Conservation (phyloP, 768 basidiomycete genomes). For the Brasilioporus rufonigricans region DNA sequence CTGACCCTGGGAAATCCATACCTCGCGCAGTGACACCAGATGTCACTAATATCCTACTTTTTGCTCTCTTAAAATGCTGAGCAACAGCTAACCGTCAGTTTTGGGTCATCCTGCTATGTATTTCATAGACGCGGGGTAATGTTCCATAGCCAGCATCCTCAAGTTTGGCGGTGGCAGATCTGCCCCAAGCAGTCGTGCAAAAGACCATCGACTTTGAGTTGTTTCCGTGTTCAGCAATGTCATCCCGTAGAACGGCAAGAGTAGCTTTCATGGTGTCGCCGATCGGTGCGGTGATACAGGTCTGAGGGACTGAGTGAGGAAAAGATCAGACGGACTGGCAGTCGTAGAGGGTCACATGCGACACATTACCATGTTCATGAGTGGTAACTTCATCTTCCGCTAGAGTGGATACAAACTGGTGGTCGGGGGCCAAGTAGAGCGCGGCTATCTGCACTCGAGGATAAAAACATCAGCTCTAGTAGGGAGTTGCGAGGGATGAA, state of each 20-base stretch:
- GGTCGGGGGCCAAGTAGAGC: constrained; percentile 25
- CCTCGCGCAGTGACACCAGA: constrained; percentile 62
- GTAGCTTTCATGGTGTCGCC: constrained; percentile 40
- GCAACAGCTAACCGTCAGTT: constrained; percentile 45
- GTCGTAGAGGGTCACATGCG: background rate
- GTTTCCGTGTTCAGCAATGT: constrained; percentile 28
- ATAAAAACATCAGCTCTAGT: background rate
- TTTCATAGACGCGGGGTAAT: constrained; percentile 43
- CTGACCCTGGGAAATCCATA: constrained; percentile 63
- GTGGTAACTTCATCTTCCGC: constrained; percentile 53
- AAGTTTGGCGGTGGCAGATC: constrained; percentile 40
- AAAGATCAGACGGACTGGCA: constrained; percentile 1
- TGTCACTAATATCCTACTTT: constrained; percentile 48
- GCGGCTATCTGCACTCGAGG: constrained; percentile 22
- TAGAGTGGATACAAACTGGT: constrained; percentile 57
- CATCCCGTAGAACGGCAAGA: constrained; percentile 39
- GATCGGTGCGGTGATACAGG: constrained; percentile 41
- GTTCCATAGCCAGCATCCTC: constrained; percentile 26
- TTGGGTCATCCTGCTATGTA: constrained; percentile 60
- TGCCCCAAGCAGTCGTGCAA: constrained; percentile 64
- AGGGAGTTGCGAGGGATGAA: background rate
- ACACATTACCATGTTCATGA: constrained; percentile 45
- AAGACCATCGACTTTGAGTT: constrained; percentile 54
- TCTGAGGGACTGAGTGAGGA: constrained; percentile 44
- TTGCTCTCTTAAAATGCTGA: constrained; percentile 45